These are phyloP conservation scores for Auxenochlorella pyrenoidosa DNA, from an alignment of 139 green algal species.

Conservation along the genomic window DNA sequence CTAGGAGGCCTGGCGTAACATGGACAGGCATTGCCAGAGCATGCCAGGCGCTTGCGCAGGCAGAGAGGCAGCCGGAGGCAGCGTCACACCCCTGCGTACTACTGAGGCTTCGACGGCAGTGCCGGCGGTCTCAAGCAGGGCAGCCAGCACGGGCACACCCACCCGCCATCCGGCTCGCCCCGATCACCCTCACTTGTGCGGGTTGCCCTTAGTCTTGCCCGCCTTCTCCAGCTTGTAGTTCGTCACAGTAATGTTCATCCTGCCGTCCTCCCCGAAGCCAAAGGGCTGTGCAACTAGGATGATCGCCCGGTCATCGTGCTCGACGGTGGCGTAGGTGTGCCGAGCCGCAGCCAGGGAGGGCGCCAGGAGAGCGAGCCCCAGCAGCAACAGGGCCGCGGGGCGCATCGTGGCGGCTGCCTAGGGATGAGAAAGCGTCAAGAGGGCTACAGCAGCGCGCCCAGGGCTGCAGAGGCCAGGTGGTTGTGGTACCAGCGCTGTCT, in stretches of 20 bases:
- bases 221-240: conserved; percentile 51
- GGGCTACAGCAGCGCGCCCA: too few species aligned
- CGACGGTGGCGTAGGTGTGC: conserved; percentile 39
- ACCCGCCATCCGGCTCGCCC: not conserved
- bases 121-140: not conserved
- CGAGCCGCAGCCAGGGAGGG: not conserved
- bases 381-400: not conserved
- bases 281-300: conserved; percentile 75
- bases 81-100: too few species aligned
- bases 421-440: too few species aligned
- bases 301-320: conserved; percentile 64
- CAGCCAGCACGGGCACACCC: not conserved
- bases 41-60: too few species aligned
- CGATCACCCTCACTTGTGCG: not conserved
- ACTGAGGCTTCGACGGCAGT: not conserved
- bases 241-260: conserved; percentile 63
- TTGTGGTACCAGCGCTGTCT: too few species aligned
- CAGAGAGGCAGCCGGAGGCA: too few species aligned
- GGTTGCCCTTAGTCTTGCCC: not conserved
- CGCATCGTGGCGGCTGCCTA: too few species aligned
- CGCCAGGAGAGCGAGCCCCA: not conserved
- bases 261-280: conserved; percentile 63
- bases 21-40: too few species aligned
- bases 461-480: too few species aligned
- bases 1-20: too few species aligned